Evolutionary conservation across 1,139 yeast genomes (phyloP).

Genomic region (Barnettozyma hawaiiensis): DNA sequence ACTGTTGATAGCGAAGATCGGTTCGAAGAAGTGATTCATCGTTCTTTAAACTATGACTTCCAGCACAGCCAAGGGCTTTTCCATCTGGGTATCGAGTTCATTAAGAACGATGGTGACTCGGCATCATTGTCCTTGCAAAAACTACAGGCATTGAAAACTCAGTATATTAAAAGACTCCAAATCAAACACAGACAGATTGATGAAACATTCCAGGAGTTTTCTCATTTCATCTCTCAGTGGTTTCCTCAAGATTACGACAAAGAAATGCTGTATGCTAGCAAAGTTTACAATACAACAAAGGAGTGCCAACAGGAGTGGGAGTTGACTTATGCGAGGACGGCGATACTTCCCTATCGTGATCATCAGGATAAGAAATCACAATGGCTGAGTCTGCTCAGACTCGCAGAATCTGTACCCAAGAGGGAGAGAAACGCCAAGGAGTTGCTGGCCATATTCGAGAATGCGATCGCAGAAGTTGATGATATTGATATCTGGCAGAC

Average conservation of each 20-base stretch:
- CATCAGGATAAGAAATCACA: constrained; percentile 12
- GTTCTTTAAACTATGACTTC: neutral
- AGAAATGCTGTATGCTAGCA: constrained; percentile 32
- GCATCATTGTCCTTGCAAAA: constrained; percentile 15
- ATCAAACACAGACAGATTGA: constrained; percentile 35
- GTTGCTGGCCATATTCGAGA: constrained; percentile 9
- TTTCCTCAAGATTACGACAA: constrained; percentile 29
- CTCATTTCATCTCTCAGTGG: constrained; percentile 32
- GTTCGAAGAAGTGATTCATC: neutral
- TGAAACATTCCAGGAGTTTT: constrained; percentile 34
- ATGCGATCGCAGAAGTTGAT: constrained; percentile 7
- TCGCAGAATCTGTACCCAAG: constrained; percentile 6
- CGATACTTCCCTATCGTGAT: too few species aligned
- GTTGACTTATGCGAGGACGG: constrained; percentile 25
- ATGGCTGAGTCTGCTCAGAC: constrained; percentile 35
- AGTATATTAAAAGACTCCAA: constrained; percentile 31
- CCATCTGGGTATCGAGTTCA: neutral
- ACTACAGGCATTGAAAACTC: constrained; percentile 11
- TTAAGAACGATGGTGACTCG: too few species aligned
- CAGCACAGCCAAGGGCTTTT: constrained; percentile 2
- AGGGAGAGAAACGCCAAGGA: constrained; percentile 8
- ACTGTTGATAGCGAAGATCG: neutral
- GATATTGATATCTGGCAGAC: constrained; percentile 8
- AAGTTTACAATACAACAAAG: constrained; percentile 28
- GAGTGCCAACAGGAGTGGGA: constrained; percentile 26